Evolutionary conservation across 805 yeast genomes (phyloP).

Genomic region (Metschnikowia anglica): DNA sequence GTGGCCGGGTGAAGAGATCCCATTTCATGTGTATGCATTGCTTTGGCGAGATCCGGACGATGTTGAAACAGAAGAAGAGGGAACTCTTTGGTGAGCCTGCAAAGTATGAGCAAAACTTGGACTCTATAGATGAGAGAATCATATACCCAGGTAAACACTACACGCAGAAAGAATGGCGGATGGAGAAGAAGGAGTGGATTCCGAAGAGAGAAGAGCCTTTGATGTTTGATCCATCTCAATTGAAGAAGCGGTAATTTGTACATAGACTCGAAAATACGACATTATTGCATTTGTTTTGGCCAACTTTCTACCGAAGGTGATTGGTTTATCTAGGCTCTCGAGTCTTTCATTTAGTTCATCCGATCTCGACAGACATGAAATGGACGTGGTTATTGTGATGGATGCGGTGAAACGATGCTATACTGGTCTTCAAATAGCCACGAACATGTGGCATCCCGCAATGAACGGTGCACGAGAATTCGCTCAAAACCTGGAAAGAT

Average conservation of each 20-base stretch:
- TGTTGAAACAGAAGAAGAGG: constrained; percentile 59
- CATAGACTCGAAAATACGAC: constrained; percentile 4
- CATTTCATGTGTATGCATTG: constrained; percentile 93
- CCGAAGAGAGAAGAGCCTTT: constrained; percentile 45
- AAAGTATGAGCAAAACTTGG: constrained; percentile 45
- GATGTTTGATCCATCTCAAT: constrained; percentile 31
- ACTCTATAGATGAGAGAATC: constrained; percentile 60
- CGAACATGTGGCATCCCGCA: too few species aligned
- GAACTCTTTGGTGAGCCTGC: constrained; percentile 29
- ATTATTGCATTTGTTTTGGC: too few species aligned
- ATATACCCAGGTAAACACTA: constrained; percentile 73
- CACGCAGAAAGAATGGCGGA: constrained; percentile 29
- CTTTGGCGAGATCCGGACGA: constrained; percentile 71
- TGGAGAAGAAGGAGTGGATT: constrained; percentile 44
- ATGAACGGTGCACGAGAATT: too few species aligned
- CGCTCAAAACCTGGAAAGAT: too few species aligned
- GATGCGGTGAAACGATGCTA: too few species aligned
- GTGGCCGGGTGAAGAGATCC: constrained; percentile 88
- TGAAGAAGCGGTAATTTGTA: constrained; percentile 21
- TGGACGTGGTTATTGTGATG: too few species aligned
- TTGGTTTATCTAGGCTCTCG: too few species aligned
- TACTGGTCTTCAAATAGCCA: too few species aligned
- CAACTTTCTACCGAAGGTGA: too few species aligned
- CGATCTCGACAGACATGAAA: too few species aligned
- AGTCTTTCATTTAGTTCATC: too few species aligned